These are phyloP conservation scores for Crinitomyces ghanaensis DNA, from an alignment of 805 yeast species.

Conservation along the genomic window DNA sequence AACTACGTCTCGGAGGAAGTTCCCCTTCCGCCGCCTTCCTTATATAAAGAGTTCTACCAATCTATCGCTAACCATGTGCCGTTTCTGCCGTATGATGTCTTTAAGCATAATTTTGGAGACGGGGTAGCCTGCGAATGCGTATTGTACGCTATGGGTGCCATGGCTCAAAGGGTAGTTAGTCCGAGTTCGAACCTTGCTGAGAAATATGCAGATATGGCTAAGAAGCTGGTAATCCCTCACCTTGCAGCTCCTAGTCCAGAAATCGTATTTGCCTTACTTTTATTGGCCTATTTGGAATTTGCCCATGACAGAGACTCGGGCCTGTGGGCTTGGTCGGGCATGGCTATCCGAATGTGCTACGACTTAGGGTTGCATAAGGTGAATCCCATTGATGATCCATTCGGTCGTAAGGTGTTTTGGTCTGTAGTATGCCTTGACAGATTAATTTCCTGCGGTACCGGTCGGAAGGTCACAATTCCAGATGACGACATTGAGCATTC, in stretches of 20 bases:
- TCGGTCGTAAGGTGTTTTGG: constrained; percentile 19
- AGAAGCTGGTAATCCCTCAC: constrained; percentile 17
- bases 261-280: constrained; percentile 18
- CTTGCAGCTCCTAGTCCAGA: constrained; percentile 20
- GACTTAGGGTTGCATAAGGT: constrained; percentile 21
- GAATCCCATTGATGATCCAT: constrained; percentile 9
- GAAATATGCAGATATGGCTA: constrained; percentile 19
- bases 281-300: constrained; percentile 21
- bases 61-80: constrained; percentile 17
- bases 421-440: constrained; percentile 19
- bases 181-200: constrained; percentile 12
- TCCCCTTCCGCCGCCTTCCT: constrained; percentile 10
- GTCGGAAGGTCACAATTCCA: constrained; percentile 17
- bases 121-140: constrained; percentile 19
- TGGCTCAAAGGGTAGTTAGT: constrained; percentile 14
- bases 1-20: neutral
- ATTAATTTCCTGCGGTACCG: constrained; percentile 21
- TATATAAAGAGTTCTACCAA: constrained; percentile 12
- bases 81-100: constrained; percentile 13
- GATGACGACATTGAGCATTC: constrained; percentile 16
- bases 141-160: constrained; percentile 19
- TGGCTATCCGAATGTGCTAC: constrained; percentile 22
- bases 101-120: constrained; percentile 12
- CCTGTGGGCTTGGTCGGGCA: constrained; percentile 22
- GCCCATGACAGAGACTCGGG: constrained; percentile 22